Evolutionary conservation across 192 early-diverging fungal species (phyloP).

Genomic region (Entomortierella chlamydospora): DNA sequence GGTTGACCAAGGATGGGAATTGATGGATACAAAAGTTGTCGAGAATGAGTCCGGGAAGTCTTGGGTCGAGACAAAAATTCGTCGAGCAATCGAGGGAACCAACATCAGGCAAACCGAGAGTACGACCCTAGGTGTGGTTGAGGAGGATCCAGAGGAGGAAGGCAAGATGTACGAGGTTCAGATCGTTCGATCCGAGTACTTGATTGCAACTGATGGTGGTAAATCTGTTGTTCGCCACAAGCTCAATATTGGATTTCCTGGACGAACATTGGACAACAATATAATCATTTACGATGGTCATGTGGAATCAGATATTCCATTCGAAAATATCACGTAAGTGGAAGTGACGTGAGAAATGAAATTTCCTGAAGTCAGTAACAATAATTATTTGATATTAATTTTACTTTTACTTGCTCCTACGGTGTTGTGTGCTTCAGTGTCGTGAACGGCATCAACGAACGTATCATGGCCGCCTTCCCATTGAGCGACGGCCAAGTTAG

Average conservation of each 20-base stretch:
- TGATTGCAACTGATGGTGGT: constrained; percentile 53
- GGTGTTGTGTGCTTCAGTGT: background rate
- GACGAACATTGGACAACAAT: constrained; percentile 39
- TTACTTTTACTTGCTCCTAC: too few species aligned
- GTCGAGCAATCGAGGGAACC: constrained; percentile 22
- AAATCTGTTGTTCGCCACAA: constrained; percentile 50
- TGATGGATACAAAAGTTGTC: constrained; percentile 38
- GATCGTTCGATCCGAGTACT: constrained; percentile 34
- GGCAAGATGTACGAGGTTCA: constrained; percentile 30
- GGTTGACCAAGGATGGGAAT: constrained; percentile 47
- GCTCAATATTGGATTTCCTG: constrained; percentile 48
- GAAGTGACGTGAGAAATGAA: too few species aligned
- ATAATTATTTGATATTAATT: too few species aligned
- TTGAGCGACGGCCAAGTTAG: constrained; percentile 23
- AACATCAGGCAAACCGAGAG: constrained; percentile 42
- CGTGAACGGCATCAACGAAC: constrained; percentile 29
- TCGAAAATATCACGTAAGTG: constrained; percentile 27
- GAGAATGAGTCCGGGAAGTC: constrained; percentile 7
- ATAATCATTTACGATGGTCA: constrained; percentile 44
- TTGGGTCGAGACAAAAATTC: constrained; percentile 43
- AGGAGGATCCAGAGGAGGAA: constrained; percentile 33
- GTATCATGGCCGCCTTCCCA: constrained; percentile 24
- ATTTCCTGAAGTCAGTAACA: too few species aligned
- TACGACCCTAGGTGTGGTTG: constrained; percentile 26
- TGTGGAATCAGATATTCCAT: constrained; percentile 33